Conservation (phyloP, 1,284 basidiomycete genomes). For the Naganishia albida region DNA sequence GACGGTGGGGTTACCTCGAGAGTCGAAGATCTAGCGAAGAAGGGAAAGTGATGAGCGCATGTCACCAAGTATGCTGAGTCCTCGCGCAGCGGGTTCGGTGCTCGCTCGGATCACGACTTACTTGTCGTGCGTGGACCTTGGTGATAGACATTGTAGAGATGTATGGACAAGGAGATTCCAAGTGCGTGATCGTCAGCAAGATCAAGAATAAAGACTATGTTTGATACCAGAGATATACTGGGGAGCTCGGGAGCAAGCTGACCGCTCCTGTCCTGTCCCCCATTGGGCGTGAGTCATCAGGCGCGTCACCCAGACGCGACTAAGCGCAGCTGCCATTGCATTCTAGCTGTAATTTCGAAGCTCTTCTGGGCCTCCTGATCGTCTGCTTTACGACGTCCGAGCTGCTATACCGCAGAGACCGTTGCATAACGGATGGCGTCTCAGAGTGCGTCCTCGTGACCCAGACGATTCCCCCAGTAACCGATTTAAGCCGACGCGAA, state of each 20-base stretch:
- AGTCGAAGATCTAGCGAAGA: slow-evolving; percentile 84
- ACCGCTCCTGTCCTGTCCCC: neutral
- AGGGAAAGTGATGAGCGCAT: slow-evolving; percentile 5
- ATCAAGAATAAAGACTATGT: neutral
- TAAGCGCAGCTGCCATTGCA: slow-evolving; percentile 3
- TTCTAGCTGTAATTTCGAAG: neutral
- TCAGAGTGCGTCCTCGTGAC: neutral
- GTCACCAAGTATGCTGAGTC: neutral
- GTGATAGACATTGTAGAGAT: slow-evolving; percentile 73
- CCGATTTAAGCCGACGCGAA: slow-evolving; percentile 3
- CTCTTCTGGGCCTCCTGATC: neutral
- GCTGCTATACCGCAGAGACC: neutral
- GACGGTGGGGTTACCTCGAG: slow-evolving; percentile 69
- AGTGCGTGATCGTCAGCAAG: neutral
- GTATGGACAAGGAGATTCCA: neutral
- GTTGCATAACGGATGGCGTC: neutral
- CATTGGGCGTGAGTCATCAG: slow-evolving; percentile 17
- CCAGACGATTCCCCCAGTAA: neutral
- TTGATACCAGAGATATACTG: neutral
- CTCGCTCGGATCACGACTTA: slow-evolving; percentile 46
- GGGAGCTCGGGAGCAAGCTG: neutral
- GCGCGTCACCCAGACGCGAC: neutral
- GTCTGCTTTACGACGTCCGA: neutral
- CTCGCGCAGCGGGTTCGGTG: neutral
- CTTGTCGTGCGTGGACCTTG: slow-evolving; percentile 85